Evolutionary conservation across 176 grass and related monocot genomes (phyloP).

Genomic region (Tuctoria greenei): DNA sequence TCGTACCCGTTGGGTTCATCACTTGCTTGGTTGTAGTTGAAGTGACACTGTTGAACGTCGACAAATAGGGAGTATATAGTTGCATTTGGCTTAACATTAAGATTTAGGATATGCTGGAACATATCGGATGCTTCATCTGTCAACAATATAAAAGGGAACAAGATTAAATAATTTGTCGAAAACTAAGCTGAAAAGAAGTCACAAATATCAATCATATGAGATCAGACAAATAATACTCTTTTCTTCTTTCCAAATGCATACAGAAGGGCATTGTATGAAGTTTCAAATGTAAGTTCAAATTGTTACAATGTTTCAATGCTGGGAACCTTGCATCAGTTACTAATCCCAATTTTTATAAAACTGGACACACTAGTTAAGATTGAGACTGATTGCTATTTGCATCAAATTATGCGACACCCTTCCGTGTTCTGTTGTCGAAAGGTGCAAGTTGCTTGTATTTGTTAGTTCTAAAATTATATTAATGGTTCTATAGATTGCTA

Average conservation of each 20-base stretch:
- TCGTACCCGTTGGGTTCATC: too few species aligned
- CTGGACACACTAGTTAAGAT: too few species aligned
- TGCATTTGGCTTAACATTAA: constrained; percentile 82
- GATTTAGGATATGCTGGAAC: constrained; percentile 70
- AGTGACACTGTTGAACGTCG: too few species aligned
- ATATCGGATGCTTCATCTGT: constrained; percentile 77
- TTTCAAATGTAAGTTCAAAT: constrained; percentile 56
- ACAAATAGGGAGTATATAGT: constrained; percentile 80
- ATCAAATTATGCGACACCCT: too few species aligned
- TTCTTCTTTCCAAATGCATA: constrained; percentile 85
- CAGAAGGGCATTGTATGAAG: constrained; percentile 93
- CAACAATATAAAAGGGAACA: constrained; percentile 43
- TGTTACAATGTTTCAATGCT: not conserved
- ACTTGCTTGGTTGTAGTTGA: too few species aligned
- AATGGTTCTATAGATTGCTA: too few species aligned
- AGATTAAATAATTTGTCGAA: constrained; percentile 2
- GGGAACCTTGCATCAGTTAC: too few species aligned
- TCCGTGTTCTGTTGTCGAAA: too few species aligned
- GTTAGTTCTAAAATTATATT: too few species aligned
- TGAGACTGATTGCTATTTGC: too few species aligned
- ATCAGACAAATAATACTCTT: constrained; percentile 50
- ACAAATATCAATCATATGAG: constrained; percentile 18
- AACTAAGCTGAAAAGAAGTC: constrained; percentile 20
- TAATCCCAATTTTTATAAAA: too few species aligned
- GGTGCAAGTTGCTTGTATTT: too few species aligned